A percentile compares a stretch with the other conserved stretches of the same genome.
Conservation (phyloP, 1,284 basidiomycete genomes). For the Macrocybe sp. region DNA sequence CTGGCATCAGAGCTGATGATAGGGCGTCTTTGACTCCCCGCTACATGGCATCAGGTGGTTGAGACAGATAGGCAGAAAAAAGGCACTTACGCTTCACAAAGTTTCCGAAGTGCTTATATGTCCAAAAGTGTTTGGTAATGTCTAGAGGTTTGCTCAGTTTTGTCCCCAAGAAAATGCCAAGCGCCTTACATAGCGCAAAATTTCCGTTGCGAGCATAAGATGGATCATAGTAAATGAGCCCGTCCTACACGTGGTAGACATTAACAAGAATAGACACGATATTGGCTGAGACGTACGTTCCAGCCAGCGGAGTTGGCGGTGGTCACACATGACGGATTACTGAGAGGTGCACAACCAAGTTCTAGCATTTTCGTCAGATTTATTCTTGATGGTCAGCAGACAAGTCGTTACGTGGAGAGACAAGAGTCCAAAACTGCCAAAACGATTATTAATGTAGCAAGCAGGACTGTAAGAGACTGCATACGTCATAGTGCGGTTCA, state of each 20-base stretch:
- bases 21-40: constrained; percentile 28
- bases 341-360: constrained; percentile 28
- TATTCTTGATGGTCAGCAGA: background rate
- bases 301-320: constrained; percentile 30
- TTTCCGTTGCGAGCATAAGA: constrained; percentile 31
- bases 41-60: constrained; percentile 12
- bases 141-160: constrained; percentile 17
- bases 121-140: constrained; percentile 34
- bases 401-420: constrained; percentile 24
- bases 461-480: constrained; percentile 1
- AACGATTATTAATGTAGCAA: background rate
- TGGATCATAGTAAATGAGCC: constrained; percentile 34
- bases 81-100: constrained; percentile 30
- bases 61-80: background rate
- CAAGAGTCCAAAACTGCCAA: constrained; percentile 33
- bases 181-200: constrained; percentile 26
- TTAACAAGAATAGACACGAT: background rate
- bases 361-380: constrained; percentile 12
- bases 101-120: constrained; percentile 36
- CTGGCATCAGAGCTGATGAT: constrained; percentile 27
- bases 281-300: constrained; percentile 22
- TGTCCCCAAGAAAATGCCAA: background rate
- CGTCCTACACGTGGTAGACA: constrained; percentile 21
- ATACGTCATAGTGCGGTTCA: constrained; percentile 35
- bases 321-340: constrained; percentile 23